Base-by-base conservation (phyloP, 2,329 filamentous ascomycete genomes). In the Colletotrichum acutatum region DNA sequence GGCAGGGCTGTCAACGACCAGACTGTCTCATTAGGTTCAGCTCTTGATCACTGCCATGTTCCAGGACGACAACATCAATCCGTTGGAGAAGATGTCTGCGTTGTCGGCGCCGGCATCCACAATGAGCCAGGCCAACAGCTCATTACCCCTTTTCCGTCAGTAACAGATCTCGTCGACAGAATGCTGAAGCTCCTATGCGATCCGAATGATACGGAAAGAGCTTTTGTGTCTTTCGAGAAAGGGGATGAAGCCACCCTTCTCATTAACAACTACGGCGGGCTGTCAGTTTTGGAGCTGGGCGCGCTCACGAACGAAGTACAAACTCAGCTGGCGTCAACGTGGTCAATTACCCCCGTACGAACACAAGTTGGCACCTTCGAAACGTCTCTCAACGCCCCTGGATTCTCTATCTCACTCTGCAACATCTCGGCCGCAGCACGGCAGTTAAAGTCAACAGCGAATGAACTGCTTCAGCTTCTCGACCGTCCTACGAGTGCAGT, bases 41-140 rank as follows among this genome's bases (percentile, higher is more conserved):
- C 90, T 4, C 81, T 95, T n/a, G 88, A 90, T 59, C 92, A 94
- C 79, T 92, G 94, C 37, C 92, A 94, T 78, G 90, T 94, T 0
- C 92, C 92, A 0, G 92, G 92, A 5, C 86, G 92, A 66, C 82
- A 84, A 2, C 87, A 89, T 69, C 84, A 88, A 74, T 86, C 88
- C 68, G 69, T 78, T 2, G 68, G 75, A 8, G 63, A 71, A 0
- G 85, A 86, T 34, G 80, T 82, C 7, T 79, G 82, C n/a, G 82
- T 83, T 19, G 78, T 84, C 12, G 88, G 88, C 0, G 89, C 89
- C 83, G 88, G 88, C 2, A 89, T 89, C 57, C 88, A 90, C 75
- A 90, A 90, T 71, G 85, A 86, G 75, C 78, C 71, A 8, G 75
- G 66, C 4, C 74, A 75, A 61, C 72, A 76, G 54, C 56, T 76